Evolutionary conservation across 495 filamentous ascomycete species (phyloP), one percentile per base, ranked within the genome.

Genomic region (Lindgomyces ingoldianus): DNA sequence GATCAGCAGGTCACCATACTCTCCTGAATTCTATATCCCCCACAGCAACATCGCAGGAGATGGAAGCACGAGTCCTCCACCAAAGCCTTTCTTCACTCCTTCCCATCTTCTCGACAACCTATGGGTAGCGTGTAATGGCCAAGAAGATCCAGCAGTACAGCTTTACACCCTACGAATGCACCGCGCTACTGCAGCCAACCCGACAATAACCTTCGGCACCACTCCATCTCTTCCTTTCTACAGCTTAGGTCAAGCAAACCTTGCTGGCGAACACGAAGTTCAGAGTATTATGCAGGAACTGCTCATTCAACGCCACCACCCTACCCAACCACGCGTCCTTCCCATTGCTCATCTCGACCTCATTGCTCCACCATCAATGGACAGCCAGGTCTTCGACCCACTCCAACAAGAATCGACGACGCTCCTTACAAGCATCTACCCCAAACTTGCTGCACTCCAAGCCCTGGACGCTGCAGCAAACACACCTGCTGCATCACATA

Each of bases 371-470:
- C 73, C 73, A 9, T 65, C 73, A 30, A 9, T 70, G 39, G 64
- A 52, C 29, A 65, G 18, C 19, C 3, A 48, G 12, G 27, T 41
- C 63, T 75, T 72, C 76, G 44, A 79, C 59, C 63, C 57, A 16
- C 21, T 36, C 19, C 45, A 74, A 72, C 77, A 62, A 21, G 59
- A 61, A 16, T 60, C 54, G 72, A 72, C 27, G 72, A 76, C 25
- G 56, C 81, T 91, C 2, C 80, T 92, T n/a, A 84, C 87, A 0
- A 80, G 85, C n/a, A 81, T 93, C 29, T 90, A 88, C 74, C 88
- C 90, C 0, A 79, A 81, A 22, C 80, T 85, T 14, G 89, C 90
- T 1, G 82, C 87, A 2, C 85, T 88, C 68, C 82, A 90, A 45
- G 88, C 86, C 2, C 79, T 89, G 36, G 88, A 91, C 19, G 79